These are phyloP conservation scores for Chloris gayana DNA, from an alignment of 176 grass and related monocot species.

Conservation along the genomic window DNA sequence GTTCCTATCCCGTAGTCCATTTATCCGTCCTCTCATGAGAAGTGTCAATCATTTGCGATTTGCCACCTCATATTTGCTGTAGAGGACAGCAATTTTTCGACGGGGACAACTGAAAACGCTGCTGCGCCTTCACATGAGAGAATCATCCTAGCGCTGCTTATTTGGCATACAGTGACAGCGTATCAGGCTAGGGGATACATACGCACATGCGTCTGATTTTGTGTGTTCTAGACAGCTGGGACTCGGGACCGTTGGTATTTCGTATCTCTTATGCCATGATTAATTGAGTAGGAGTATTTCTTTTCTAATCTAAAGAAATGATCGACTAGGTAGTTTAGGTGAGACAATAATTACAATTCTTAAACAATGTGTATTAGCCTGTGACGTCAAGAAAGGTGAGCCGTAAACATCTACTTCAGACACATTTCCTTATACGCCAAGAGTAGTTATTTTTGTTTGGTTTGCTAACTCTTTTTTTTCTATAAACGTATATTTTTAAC, in stretches of 20 bases:
- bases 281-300: too few relatives aligned
- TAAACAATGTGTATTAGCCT: background rate
- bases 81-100: background rate
- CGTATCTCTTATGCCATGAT: background rate
- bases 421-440: background rate
- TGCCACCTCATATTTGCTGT: slow-evolving; percentile 41
- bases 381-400: background rate
- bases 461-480: background rate
- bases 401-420: background rate
- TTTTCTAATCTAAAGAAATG: too few relatives aligned
- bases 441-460: background rate
- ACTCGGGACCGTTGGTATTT: background rate
- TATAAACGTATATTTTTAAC: background rate
- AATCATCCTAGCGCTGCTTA: slow-evolving; percentile 41
- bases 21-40: background rate
- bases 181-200: slow-evolving; percentile 22
- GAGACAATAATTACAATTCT: too few relatives aligned
- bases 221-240: background rate
- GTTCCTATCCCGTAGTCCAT: slow-evolving; percentile 18
- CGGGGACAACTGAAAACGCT: slow-evolving; percentile 26
- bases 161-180: slow-evolving; percentile 19
- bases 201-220: slow-evolving; percentile 37
- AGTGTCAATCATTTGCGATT: slow-evolving; percentile 29
- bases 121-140: slow-evolving; percentile 7
- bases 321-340: too few relatives aligned